phyloP scores from a whole-genome alignment of 257 asterid species.

The Solanum sparsipilum region DNA sequence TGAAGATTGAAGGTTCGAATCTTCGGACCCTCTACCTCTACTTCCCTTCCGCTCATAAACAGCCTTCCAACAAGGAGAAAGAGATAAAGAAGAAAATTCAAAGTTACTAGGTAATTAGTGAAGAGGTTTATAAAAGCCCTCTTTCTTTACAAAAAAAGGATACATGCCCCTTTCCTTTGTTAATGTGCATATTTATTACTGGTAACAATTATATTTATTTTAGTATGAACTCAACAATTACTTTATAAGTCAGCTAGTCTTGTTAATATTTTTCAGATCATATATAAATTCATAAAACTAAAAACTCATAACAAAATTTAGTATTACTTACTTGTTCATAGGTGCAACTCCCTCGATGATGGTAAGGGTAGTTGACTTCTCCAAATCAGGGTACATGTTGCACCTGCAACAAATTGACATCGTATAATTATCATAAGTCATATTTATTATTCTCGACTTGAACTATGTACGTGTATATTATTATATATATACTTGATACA shows the following conservation, averaged over 20 bases:
- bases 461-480: background rate
- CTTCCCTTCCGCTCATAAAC: too few relatives aligned
- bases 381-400: constrained; percentile 11
- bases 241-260: background rate
- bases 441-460: background rate
- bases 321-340: constrained; percentile 12
- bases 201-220: too few relatives aligned
- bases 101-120: too few relatives aligned
- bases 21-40: too few relatives aligned
- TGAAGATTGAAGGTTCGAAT: too few relatives aligned
- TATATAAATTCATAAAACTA: background rate
- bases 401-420: constrained; percentile 14
- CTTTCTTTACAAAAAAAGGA: too few relatives aligned
- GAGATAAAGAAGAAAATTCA: too few relatives aligned
- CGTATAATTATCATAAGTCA: background rate
- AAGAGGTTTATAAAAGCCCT: too few relatives aligned
- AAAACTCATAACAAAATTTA: background rate
- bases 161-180: too few relatives aligned
- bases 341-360: constrained; percentile 34
- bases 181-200: background rate
- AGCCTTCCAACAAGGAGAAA: too few relatives aligned
- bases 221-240: background rate
- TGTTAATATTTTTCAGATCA: background rate
- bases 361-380: constrained; percentile 19
- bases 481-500: background rate